phyloP scores from a whole-genome alignment of 768 basidiomycete genomes.

The Paxillus involutus region DNA sequence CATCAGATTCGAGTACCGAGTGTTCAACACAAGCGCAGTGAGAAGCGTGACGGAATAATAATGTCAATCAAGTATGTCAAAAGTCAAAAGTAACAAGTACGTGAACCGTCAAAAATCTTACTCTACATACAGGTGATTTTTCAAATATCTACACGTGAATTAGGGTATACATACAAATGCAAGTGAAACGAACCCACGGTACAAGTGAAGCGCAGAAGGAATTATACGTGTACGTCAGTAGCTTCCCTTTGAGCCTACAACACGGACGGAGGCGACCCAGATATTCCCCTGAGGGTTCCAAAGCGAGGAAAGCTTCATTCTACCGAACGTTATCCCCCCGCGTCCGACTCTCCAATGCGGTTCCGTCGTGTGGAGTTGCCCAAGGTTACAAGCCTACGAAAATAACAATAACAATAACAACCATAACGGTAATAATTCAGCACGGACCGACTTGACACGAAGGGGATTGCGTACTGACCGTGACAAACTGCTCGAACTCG shows the following conservation, averaged over 20 bases:
- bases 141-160: background rate
- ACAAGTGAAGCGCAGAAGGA: no score
- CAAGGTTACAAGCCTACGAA: background rate
- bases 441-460: background rate
- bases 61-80: no score
- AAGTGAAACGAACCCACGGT: no score
- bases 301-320: constrained; percentile 6
- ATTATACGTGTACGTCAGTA: background rate
- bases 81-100: no score
- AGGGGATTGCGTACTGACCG: background rate
- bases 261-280: constrained; percentile 9
- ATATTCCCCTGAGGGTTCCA: constrained; percentile 5
- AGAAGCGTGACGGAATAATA: no score
- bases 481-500: constrained; percentile 5
- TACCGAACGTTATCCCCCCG: background rate
- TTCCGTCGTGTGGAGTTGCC: background rate
- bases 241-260: background rate
- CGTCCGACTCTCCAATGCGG: constrained; percentile 4
- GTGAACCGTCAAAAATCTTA: no score
- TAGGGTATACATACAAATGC: background rate
- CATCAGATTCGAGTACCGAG: no score
- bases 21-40: no score
- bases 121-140: no score
- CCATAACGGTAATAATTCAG: no score
- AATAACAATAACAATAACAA: no score